Conservation (phyloP, 2,329 filamentous ascomycete species). For the Saccharata proteae region DNA sequence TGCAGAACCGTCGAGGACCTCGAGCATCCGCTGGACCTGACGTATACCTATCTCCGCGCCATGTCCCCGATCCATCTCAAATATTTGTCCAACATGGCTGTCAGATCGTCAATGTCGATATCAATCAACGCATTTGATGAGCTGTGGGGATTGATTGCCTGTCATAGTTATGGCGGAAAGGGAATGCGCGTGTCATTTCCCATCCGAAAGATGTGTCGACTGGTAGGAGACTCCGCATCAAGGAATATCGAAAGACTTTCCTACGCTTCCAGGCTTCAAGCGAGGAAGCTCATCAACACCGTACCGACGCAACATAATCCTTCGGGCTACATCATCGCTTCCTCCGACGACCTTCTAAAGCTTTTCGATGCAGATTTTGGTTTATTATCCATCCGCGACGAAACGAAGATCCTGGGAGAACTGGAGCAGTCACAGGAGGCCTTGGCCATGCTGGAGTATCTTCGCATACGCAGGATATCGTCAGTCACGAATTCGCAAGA, state of each 20-base stretch:
- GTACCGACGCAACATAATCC: slow-evolving; percentile 70
- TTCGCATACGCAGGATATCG: slow-evolving; percentile 62
- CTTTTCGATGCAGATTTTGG: slow-evolving; percentile 84
- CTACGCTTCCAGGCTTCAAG: slow-evolving; percentile 73
- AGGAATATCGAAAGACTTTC: slow-evolving; percentile 79
- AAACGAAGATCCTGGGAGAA: slow-evolving; percentile 73
- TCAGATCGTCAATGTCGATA: slow-evolving; percentile 90
- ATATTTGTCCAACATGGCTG: slow-evolving; percentile 78
- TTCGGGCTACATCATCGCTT: slow-evolving; percentile 81
- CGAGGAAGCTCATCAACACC: slow-evolving; percentile 78
- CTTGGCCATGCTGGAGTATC: slow-evolving; percentile 71
- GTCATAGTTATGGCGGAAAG: slow-evolving; percentile 63
- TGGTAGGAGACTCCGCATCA: slow-evolving; percentile 76
- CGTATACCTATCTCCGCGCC: slow-evolving; percentile 70
- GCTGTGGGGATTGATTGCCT: slow-evolving; percentile 79
- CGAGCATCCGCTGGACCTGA: slow-evolving; percentile 66
- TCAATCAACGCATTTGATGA: slow-evolving; percentile 79
- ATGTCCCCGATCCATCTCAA: slow-evolving; percentile 88
- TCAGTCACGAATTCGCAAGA: slow-evolving; percentile 71
- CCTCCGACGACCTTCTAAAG: slow-evolving; percentile 71
- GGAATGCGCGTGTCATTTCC: slow-evolving; percentile 91
- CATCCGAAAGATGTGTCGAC: slow-evolving; percentile 80
- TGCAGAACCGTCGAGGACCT: slow-evolving; percentile 65
- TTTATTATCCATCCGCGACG: slow-evolving; percentile 70
- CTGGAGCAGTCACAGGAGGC: slow-evolving; percentile 70